These are phyloP conservation scores for Parathielavia hyrcaniae DNA, from an alignment of 495 filamentous ascomycete species.

Conservation along the genomic window DNA sequence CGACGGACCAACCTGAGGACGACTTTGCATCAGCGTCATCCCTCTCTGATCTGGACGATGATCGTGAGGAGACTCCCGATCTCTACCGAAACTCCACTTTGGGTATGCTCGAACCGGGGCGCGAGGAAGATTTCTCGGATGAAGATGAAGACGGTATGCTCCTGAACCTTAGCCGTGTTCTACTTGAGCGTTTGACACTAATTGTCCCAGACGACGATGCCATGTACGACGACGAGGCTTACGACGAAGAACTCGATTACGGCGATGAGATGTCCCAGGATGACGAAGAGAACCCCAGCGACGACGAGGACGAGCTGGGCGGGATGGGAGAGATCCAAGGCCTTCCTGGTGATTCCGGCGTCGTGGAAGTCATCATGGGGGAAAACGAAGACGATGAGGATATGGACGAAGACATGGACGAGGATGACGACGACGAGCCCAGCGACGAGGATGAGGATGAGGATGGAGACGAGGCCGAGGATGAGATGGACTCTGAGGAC, in stretches of 20 bases:
- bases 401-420: constrained; percentile 61
- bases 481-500: constrained; percentile 43
- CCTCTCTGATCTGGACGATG: constrained; percentile 76
- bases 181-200: constrained; percentile 21
- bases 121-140: constrained; percentile 70
- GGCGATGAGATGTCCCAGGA: constrained; percentile 73
- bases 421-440: constrained; percentile 54
- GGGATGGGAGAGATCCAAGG: constrained; percentile 84
- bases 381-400: constrained; percentile 65
- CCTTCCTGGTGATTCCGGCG: constrained; percentile 65
- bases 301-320: constrained; percentile 75
- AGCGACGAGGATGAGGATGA: constrained; percentile 50
- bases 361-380: constrained; percentile 80
- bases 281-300: constrained; percentile 84
- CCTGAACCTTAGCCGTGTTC: background rate
- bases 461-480: constrained; percentile 48
- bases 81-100: constrained; percentile 93
- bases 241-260: constrained; percentile 85
- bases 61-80: constrained; percentile 94
- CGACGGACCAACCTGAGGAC: constrained; percentile 69
- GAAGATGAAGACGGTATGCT: constrained; percentile 56
- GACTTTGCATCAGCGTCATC: constrained; percentile 88
- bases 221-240: constrained; percentile 72
- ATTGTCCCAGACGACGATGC: constrained; percentile 56
- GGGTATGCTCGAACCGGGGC: constrained; percentile 83